phyloP scores from a whole-genome alignment of 768 basidiomycete species.

The Termitomyces bulborhizus region DNA sequence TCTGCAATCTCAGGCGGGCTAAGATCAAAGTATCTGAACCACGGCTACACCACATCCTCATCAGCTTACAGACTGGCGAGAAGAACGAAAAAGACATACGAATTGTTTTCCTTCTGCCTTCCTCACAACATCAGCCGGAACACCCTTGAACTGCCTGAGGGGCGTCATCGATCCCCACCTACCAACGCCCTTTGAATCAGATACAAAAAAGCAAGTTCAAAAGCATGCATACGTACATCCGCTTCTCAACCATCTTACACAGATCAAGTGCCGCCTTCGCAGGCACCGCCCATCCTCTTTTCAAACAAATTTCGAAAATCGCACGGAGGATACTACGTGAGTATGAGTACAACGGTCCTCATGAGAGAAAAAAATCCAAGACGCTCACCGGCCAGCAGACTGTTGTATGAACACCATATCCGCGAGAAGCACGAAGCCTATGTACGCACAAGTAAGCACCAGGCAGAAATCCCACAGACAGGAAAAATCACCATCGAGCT shows the following conservation, averaged over 20 bases:
- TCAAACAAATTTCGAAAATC: conserved; percentile 96
- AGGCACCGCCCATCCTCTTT: conserved; percentile 96
- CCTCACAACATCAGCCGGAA: conserved; percentile 76
- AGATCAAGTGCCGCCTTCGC: conserved; percentile 87
- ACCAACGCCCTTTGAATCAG: not conserved
- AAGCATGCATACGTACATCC: conserved; percentile 49
- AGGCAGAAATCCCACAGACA: not conserved
- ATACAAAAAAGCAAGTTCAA: not conserved
- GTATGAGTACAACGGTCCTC: not conserved
- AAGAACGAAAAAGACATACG: conserved; percentile 36
- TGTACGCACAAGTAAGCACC: not conserved
- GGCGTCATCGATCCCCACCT: conserved; percentile 99
- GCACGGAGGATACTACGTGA: conserved; percentile 76
- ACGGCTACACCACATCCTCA: conserved; percentile 12
- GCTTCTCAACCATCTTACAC: conserved; percentile 93
- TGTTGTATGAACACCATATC: conserved; percentile 98
- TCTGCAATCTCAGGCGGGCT: conserved; percentile 91
- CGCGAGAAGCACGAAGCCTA: conserved; percentile 78
- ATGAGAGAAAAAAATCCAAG: not conserved
- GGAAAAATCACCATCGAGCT: conserved; percentile 62
- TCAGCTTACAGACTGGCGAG: not conserved
- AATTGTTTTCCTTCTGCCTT: conserved; percentile 98
- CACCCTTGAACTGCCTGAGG: conserved; percentile 89
- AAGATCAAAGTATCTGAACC: conserved; percentile 88
- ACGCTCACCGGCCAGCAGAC: conserved; percentile 78